These are phyloP conservation scores for Cardamine resedifolia DNA, from an alignment of 345 rosid genomes.

Conservation along the genomic window DNA sequence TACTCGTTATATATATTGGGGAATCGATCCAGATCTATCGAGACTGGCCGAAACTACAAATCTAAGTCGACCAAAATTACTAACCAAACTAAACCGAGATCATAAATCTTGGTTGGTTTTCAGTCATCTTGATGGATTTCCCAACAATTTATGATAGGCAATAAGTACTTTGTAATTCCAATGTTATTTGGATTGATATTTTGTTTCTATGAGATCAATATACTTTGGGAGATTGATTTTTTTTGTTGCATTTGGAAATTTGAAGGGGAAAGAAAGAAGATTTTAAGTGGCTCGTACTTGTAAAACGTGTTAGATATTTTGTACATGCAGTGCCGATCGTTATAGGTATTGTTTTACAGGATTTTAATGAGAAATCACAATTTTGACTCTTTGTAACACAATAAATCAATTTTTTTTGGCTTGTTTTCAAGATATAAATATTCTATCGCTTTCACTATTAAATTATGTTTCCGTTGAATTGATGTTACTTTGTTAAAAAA, in stretches of 20 bases:
- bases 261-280: neutral
- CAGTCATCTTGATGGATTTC: neutral
- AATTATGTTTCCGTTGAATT: neutral
- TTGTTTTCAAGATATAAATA: neutral
- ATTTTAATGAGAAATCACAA: neutral
- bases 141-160: neutral
- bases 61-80: neutral
- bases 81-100: neutral
- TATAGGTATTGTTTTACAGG: neutral
- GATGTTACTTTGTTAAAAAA: neutral
- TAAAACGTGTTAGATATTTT: constrained; percentile 23
- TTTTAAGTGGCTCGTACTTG: constrained; percentile 7
- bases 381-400: neutral
- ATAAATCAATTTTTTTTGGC: neutral
- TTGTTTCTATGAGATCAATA: neutral
- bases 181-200: neutral
- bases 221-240: neutral
- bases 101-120: neutral
- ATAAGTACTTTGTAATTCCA: neutral
- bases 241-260: constrained; percentile 16
- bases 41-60: too few species aligned
- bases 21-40: too few species aligned
- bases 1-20: neutral
- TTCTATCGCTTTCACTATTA: constrained; percentile 5
- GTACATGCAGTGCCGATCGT: constrained; percentile 8